Evolutionary conservation across 176 grass and related monocot genomes (phyloP).

Genomic region (Oryza punctata): DNA sequence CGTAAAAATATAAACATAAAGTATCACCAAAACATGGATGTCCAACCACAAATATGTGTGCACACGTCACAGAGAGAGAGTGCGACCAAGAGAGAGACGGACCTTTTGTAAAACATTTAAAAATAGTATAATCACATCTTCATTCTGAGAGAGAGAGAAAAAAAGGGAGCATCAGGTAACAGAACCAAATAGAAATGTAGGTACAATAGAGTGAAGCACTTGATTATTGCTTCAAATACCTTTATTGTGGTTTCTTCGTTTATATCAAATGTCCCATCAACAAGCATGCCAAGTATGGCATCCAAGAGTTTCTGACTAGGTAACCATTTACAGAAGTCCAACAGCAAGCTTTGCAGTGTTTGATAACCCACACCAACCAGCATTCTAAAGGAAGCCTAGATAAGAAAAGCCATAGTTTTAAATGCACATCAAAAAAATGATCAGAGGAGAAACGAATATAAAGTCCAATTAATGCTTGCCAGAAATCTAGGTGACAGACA

Average conservation of each 20-base stretch:
- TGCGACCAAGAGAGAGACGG: not conserved
- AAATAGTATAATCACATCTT: constrained; percentile 92
- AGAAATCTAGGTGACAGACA: not conserved
- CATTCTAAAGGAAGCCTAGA: constrained; percentile 83
- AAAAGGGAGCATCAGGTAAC: constrained; percentile 31
- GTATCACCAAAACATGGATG: constrained; percentile 22
- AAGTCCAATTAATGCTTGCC: not conserved
- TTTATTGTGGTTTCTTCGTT: constrained; percentile 85
- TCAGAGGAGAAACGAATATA: not conserved
- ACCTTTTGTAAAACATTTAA: constrained; percentile 95
- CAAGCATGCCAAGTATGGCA: constrained; percentile 94
- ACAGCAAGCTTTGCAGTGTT: constrained; percentile 86
- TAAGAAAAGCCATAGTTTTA: constrained; percentile 41
- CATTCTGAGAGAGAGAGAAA: constrained; percentile 70
- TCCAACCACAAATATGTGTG: not conserved
- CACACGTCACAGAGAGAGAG: not conserved
- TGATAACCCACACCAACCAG: constrained; percentile 90
- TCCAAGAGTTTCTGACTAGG: constrained; percentile 73
- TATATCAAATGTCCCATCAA: constrained; percentile 83
- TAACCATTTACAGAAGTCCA: constrained; percentile 96
- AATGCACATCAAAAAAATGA: constrained; percentile 33
- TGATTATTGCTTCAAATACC: constrained; percentile 50
- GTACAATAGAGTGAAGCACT: constrained; percentile 39
- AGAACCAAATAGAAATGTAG: constrained; percentile 26
- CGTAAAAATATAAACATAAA: constrained; percentile 35